Percentiles rank a stretch among this genome's conserved stretches.
phyloP scores from a whole-genome alignment of 257 asterid species.

The Jasminum sambac region DNA sequence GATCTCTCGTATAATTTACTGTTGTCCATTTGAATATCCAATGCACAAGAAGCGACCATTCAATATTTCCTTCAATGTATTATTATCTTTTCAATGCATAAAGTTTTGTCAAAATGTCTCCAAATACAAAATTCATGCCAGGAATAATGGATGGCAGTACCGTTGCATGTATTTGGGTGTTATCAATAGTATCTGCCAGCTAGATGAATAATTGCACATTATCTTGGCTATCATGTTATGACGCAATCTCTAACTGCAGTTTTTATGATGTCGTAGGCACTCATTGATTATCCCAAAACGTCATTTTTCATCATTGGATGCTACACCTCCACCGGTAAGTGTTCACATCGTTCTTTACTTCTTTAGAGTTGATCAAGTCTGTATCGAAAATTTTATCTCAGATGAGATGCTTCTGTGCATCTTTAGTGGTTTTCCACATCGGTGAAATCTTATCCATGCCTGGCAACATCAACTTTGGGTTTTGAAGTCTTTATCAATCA shows the following conservation, averaged over 20 bases:
- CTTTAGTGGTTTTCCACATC: neutral
- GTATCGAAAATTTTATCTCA: neutral
- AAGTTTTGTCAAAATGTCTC: constrained; percentile 4
- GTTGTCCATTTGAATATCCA: neutral
- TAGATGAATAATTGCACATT: neutral
- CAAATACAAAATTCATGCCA: neutral
- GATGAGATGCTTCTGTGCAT: neutral
- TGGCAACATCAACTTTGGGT: too few relatives aligned
- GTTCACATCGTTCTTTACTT: too few relatives aligned
- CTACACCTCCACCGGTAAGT: constrained; percentile 90
- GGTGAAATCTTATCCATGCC: neutral
- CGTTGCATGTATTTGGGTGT: neutral
- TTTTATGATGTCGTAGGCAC: constrained; percentile 56
- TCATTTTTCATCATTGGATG: constrained; percentile 78
- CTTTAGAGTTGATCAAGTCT: neutral
- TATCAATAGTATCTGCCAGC: neutral
- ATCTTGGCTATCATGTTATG: neutral
- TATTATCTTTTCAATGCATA: neutral
- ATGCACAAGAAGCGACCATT: neutral
- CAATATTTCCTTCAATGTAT: constrained; percentile 2
- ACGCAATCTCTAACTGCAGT: constrained; percentile 19
- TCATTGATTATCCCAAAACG: constrained; percentile 83
- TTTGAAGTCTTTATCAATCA: neutral
- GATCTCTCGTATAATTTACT: neutral
- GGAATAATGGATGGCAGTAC: constrained; percentile 5